These are phyloP conservation scores for Wickerhamomyces sp. DNA, from an alignment of 1,139 yeast species.

Conservation along the genomic window DNA sequence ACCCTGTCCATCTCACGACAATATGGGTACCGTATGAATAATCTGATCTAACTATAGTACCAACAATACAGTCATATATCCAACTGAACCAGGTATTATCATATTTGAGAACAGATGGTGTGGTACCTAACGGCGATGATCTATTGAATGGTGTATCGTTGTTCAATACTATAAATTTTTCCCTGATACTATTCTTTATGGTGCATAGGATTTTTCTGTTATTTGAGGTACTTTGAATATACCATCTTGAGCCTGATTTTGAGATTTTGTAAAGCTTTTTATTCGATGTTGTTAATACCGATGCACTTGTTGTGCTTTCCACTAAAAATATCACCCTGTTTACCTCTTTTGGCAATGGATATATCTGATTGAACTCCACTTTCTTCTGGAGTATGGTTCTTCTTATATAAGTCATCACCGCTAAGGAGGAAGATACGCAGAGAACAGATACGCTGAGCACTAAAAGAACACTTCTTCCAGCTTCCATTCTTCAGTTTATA, in stretches of 20 bases:
- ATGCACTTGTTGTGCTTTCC: not conserved
- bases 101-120: conserved; percentile 18
- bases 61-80: not conserved
- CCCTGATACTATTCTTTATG: conserved; percentile 8
- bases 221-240: conserved; percentile 1
- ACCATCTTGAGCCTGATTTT: not conserved
- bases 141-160: not conserved
- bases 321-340: conserved; percentile 6
- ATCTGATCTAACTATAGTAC: conserved; percentile 5
- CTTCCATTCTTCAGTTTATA: not conserved
- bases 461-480: not conserved
- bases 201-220: not conserved
- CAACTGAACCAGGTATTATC: conserved; percentile 2
- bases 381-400: conserved; percentile 2
- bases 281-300: not conserved
- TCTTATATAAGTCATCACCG: not conserved
- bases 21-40: conserved; percentile 16
- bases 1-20: conserved; percentile 19
- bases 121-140: conserved; percentile 15
- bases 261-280: conserved; percentile 1
- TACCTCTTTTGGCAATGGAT: conserved; percentile 9
- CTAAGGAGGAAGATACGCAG: not conserved
- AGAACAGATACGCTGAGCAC: not conserved
- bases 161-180: conserved; percentile 17
- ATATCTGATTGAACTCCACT: conserved; percentile 8